Evolutionary conservation across 192 early-diverging fungal genomes (phyloP), one percentile per base, ranked within the genome.

Genomic region (Paraglomus brasilianum): DNA sequence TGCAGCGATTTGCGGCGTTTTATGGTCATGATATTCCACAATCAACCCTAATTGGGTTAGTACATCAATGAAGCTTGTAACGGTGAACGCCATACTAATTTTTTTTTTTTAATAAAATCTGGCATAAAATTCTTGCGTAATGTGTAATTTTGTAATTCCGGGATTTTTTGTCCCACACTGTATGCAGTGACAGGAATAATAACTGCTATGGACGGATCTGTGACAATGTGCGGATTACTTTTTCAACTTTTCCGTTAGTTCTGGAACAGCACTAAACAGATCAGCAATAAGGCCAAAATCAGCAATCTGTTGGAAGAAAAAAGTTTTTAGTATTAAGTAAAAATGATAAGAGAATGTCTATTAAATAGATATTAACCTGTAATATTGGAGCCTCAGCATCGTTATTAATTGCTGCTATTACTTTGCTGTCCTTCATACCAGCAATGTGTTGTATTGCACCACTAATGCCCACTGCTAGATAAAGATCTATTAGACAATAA

Each of bases 401-500:
- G 84, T 94, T 97, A 89, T 98, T 98, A 81, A 98, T 97, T 62
- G 93, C 93, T 42, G 95, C 96, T 83, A 98, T 98, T 50, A 88
- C 87, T 87, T 98, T 98, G 81, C 92, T 94, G 75, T 98, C 96
- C 83, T 98, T 98, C 96, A 98, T 98, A 75, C 96, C 96, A 38
- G 96, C 96, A 83, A 98, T 78, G 72, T 95, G 95, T 86, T 95
- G 90, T 75, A 98, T 98, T 42, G 96, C 96, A 49, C 96, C 96
- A 6, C 93, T 95, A 61, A 98, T 95, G 61, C 94, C 96, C 69
- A 96, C 91, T 69, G 91, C 96, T 69, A 98, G 74, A 82, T 98
- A 98, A 15, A 95, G 88, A 69, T 95, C 76, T 81, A 65, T 13
- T 42, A 22, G 17, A 44, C 7, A 53, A 70, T 9, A 24, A 46